These are phyloP conservation scores for Dichomitus squalens DNA, from an alignment of 1,284 basidiomycete genomes.

Conservation along the genomic window DNA sequence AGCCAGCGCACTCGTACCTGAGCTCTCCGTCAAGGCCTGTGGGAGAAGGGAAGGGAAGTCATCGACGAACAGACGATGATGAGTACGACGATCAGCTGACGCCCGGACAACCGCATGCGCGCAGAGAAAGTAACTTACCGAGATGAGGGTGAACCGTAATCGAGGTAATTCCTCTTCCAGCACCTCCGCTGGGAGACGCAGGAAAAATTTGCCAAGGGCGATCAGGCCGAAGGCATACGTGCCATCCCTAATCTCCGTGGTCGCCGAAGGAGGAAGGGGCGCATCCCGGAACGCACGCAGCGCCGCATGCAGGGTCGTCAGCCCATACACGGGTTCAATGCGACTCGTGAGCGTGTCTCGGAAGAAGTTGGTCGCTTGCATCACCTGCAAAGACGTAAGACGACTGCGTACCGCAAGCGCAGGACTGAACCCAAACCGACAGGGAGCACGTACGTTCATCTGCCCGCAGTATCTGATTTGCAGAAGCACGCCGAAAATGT, in stretches of 20 bases:
- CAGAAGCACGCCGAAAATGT: constrained; percentile 66
- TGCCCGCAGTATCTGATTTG: constrained; percentile 69
- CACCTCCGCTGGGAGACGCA: constrained; percentile 77
- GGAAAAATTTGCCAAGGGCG: constrained; percentile 77
- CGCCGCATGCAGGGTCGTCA: constrained; percentile 77
- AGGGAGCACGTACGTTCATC: constrained; percentile 52
- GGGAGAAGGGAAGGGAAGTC: neutral
- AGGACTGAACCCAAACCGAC: constrained; percentile 17
- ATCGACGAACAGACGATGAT: neutral
- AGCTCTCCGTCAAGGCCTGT: constrained; percentile 71
- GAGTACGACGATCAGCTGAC: constrained; percentile 11
- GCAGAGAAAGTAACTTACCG: constrained; percentile 45
- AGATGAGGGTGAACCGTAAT: constrained; percentile 65
- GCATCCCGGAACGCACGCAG: constrained; percentile 63
- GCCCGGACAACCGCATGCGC: neutral
- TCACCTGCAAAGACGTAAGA: constrained; percentile 49
- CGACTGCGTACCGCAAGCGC: constrained; percentile 8
- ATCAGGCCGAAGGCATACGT: constrained; percentile 82
- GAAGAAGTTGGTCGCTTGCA: constrained; percentile 79
- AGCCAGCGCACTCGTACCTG: constrained; percentile 55
- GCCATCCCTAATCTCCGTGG: constrained; percentile 55
- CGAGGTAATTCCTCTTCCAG: constrained; percentile 85
- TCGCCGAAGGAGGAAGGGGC: constrained; percentile 42
- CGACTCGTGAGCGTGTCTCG: constrained; percentile 70
- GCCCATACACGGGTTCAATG: constrained; percentile 80